Evolutionary conservation across 139 green algal species (phyloP).

Genomic region (Volvox reticuliferus): DNA sequence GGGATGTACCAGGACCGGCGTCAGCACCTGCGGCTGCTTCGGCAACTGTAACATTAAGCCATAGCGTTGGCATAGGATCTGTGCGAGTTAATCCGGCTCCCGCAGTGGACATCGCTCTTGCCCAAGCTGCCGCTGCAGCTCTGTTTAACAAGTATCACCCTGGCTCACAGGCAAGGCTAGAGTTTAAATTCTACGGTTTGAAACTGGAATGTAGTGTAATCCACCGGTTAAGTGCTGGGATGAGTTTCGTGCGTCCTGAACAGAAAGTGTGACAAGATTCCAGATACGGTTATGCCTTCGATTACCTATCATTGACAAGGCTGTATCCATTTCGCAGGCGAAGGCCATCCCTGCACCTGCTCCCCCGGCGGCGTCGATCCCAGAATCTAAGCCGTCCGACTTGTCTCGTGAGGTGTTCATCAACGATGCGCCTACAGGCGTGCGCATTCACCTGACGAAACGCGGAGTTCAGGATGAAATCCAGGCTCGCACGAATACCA

Average conservation of each 20-base stretch:
- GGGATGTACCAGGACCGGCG: constrained; percentile 41
- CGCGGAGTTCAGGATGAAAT: constrained; percentile 68
- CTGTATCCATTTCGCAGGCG: not conserved
- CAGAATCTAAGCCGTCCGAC: not conserved
- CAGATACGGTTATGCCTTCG: not conserved
- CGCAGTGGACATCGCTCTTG: not conserved
- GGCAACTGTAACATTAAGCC: not conserved
- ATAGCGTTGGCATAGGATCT: not conserved
- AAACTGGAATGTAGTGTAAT: too few species aligned
- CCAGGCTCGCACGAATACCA: constrained; percentile 54
- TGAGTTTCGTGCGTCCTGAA: not conserved
- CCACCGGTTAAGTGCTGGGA: not conserved
- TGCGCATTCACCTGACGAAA: constrained; percentile 67
- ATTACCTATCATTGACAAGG: not conserved
- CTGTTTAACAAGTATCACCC: constrained; percentile 39
- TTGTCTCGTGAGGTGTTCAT: constrained; percentile 60
- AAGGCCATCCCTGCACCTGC: not conserved
- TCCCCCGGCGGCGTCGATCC: not conserved
- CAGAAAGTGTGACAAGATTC: not conserved
- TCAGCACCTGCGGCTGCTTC: not conserved
- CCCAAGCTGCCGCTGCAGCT: constrained; percentile 41
- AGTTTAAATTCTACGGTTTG: constrained; percentile 6
- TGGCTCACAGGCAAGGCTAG: constrained; percentile 4
- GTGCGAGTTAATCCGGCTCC: not conserved
- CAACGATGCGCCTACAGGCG: constrained; percentile 61